phyloP scores from a whole-genome alignment of 441 rosid genomes.

The Populus hybrid region DNA sequence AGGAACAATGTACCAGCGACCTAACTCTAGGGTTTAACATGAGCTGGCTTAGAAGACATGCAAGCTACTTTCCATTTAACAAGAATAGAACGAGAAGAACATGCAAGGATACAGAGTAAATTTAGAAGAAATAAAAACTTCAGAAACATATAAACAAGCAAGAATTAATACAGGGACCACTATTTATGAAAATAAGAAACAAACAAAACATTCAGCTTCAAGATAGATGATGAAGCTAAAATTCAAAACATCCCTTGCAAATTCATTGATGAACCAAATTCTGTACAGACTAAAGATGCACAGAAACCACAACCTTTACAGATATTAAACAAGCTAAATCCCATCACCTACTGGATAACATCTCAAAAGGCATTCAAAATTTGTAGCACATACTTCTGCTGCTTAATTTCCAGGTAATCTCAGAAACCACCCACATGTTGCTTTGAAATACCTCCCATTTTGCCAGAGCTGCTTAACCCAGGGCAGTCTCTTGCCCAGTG shows the following conservation, averaged over 20 bases:
- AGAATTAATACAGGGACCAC: not conserved
- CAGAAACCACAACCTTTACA: not conserved
- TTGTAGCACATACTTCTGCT: slow-evolving; percentile 9
- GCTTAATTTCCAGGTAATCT: slow-evolving; percentile 5
- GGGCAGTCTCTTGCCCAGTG: slow-evolving; percentile 71
- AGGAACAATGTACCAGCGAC: not conserved
- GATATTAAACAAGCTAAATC: not conserved
- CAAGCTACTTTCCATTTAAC: not conserved
- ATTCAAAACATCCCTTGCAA: not conserved
- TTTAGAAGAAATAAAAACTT: no score
- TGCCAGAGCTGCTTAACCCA: slow-evolving; percentile 31
- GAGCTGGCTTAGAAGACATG: not conserved
- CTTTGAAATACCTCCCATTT: slow-evolving; percentile 43
- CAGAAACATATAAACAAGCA: not conserved
- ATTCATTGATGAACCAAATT: not conserved
- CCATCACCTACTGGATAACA: not conserved
- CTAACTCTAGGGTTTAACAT: not conserved
- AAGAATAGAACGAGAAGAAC: not conserved
- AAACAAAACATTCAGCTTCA: not conserved
- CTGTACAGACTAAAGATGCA: slow-evolving; percentile 1
- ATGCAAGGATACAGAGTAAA: not conserved
- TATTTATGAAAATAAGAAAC: not conserved
- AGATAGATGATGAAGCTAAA: not conserved
- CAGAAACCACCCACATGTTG: slow-evolving; percentile 49
- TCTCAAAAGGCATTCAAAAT: slow-evolving; percentile 2